These are phyloP conservation scores for Debaryomycetaceae sp. DNA, from an alignment of 1,139 yeast species.

Conservation along the genomic window DNA sequence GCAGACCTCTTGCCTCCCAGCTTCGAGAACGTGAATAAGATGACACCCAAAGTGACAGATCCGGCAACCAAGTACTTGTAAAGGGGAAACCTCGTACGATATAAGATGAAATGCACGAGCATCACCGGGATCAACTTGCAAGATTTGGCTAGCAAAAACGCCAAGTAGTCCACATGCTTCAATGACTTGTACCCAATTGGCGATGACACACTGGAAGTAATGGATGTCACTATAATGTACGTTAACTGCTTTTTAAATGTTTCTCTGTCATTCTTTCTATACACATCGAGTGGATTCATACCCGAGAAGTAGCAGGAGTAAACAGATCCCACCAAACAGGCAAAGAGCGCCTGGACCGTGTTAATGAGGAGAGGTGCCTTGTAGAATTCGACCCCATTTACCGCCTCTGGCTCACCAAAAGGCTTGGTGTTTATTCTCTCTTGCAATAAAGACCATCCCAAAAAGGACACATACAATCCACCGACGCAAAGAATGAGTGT, in stretches of 20 bases:
- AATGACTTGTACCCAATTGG: constrained; percentile 78
- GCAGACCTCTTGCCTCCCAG: constrained; percentile 12
- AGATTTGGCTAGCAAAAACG: constrained; percentile 82
- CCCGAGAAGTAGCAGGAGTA: constrained; percentile 45
- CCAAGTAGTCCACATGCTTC: constrained; percentile 80
- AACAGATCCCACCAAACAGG: constrained; percentile 61
- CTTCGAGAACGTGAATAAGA: constrained; percentile 61
- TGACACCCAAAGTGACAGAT: constrained; percentile 77
- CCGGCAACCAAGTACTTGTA: constrained; percentile 77
- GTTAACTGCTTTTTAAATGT: constrained; percentile 22
- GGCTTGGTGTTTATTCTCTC: constrained; percentile 81
- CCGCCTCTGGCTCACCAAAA: constrained; percentile 45
- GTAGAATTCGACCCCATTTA: constrained; percentile 50
- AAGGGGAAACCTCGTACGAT: constrained; percentile 66
- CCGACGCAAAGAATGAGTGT: constrained; percentile 52
- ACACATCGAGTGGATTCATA: constrained; percentile 27
- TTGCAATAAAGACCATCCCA: constrained; percentile 89
- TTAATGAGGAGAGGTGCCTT: constrained; percentile 76
- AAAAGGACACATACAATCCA: constrained; percentile 81
- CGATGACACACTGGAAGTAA: constrained; percentile 76
- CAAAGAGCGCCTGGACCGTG: constrained; percentile 68
- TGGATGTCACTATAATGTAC: constrained; percentile 60
- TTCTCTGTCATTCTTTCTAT: constrained; percentile 20
- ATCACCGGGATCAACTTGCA: constrained; percentile 93
- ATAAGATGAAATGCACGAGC: constrained; percentile 73